These are phyloP conservation scores for Crithidia brevicula DNA, from an alignment of 208 protist species.

Conservation along the genomic window DNA sequence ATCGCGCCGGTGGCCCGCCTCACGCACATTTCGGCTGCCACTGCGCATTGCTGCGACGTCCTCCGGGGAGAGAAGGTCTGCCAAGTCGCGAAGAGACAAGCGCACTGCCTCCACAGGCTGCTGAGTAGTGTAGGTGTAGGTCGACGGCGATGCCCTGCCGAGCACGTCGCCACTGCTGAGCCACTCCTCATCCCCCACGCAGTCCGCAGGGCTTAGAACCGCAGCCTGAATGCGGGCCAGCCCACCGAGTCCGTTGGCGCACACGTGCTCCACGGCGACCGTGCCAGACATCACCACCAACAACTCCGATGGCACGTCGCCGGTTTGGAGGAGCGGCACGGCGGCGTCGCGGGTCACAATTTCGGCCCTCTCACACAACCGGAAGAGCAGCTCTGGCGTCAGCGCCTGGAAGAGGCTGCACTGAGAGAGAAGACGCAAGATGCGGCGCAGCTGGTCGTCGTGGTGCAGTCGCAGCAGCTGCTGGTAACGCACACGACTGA, in stretches of 20 bases:
- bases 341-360: neutral
- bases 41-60: conserved; percentile 4
- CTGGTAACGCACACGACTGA: conserved; percentile 20
- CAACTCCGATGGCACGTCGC: conserved; percentile 5
- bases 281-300: conserved; percentile 12
- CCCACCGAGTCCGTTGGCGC: neutral
- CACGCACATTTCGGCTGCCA: conserved; percentile 8
- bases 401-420: conserved; percentile 18
- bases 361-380: neutral
- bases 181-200: conserved; percentile 24
- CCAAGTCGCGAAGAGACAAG: neutral
- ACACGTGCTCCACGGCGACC: conserved; percentile 16
- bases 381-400: neutral
- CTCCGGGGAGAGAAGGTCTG: neutral
- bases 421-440: conserved; percentile 6
- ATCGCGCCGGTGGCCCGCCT: neutral
- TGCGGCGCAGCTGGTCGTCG: neutral
- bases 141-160: neutral
- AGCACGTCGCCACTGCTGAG: neutral
- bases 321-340: neutral
- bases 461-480: conserved; percentile 12
- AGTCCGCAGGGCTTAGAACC: conserved; percentile 8
- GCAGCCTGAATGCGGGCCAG: neutral
- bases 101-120: conserved; percentile 10
- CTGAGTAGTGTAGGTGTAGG: conserved; percentile 17